These are phyloP conservation scores for Populus euphratica DNA, from an alignment of 345 rosid species.

Conservation along the genomic window DNA sequence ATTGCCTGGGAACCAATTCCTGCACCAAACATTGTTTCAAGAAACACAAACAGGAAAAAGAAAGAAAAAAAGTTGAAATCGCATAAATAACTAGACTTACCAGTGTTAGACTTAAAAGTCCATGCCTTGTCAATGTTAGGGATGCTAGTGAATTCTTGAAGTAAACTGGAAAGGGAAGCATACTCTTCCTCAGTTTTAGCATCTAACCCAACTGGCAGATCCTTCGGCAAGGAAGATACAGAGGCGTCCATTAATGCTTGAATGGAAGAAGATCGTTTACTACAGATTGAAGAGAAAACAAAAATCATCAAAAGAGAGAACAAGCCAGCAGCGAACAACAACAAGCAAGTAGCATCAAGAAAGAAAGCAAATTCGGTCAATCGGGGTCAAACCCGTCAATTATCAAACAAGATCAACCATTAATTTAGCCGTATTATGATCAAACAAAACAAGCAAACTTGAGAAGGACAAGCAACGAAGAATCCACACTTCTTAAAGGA, in stretches of 20 bases:
- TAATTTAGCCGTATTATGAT: too few species aligned
- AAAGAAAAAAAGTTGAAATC: neutral
- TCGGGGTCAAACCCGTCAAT: too few species aligned
- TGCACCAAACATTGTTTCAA: conserved; percentile 13
- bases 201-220: conserved; percentile 46
- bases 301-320: neutral
- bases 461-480: too few species aligned
- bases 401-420: too few species aligned
- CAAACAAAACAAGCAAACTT: neutral
- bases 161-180: conserved; percentile 64
- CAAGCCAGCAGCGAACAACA: neutral
- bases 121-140: conserved; percentile 77
- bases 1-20: conserved; percentile 58
- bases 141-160: conserved; percentile 58
- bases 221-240: conserved; percentile 32
- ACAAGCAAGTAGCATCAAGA: too few species aligned
- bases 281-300: conserved; percentile 16
- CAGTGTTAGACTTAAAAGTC: conserved; percentile 52
- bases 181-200: conserved; percentile 57
- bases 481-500: too few species aligned
- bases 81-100: conserved; percentile 27
- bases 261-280: conserved; percentile 28
- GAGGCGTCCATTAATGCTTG: conserved; percentile 46
- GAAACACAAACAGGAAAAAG: neutral
- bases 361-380: too few species aligned